phyloP scores from a whole-genome alignment of 192 early-diverging fungal species.

The Kappamyces sp. region DNA sequence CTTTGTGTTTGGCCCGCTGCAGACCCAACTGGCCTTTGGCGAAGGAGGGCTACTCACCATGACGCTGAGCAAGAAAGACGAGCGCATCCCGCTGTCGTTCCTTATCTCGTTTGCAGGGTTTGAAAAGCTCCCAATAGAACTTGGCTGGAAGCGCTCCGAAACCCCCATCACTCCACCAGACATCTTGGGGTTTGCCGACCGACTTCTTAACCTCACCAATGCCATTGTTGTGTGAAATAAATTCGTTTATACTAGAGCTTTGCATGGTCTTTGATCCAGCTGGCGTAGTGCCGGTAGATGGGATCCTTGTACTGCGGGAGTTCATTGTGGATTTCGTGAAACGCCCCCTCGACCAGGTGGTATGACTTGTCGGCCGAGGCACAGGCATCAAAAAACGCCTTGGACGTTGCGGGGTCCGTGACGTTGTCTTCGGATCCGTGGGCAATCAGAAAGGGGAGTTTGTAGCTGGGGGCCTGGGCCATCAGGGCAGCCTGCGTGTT shows the following conservation, averaged over 20 bases:
- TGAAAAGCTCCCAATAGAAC: slow-evolving; percentile 10
- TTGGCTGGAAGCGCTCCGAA: slow-evolving; percentile 3
- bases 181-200: too few relatives aligned
- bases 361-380: slow-evolving; percentile 1
- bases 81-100: not conserved
- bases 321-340: slow-evolving; percentile 15
- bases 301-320: not conserved
- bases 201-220: too few relatives aligned
- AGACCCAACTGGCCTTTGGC: slow-evolving; percentile 5
- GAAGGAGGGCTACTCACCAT: not conserved
- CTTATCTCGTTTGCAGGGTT: slow-evolving; percentile 1
- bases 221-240: too few relatives aligned
- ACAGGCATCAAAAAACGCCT: slow-evolving; percentile 10
- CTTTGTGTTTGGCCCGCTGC: slow-evolving; percentile 8
- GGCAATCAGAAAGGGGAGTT: slow-evolving; percentile 5
- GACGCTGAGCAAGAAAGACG: not conserved
- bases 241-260: too few relatives aligned
- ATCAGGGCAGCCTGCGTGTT: not conserved
- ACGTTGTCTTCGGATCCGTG: slow-evolving; percentile 8
- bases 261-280: too few relatives aligned
- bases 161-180: too few relatives aligned
- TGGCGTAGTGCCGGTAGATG: too few relatives aligned
- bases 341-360: not conserved
- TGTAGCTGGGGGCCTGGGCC: not conserved
- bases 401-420: slow-evolving; percentile 3